Evolutionary conservation across 2,329 filamentous ascomycete genomes (phyloP).

Genomic region (Paraconiothyrium sp.): DNA sequence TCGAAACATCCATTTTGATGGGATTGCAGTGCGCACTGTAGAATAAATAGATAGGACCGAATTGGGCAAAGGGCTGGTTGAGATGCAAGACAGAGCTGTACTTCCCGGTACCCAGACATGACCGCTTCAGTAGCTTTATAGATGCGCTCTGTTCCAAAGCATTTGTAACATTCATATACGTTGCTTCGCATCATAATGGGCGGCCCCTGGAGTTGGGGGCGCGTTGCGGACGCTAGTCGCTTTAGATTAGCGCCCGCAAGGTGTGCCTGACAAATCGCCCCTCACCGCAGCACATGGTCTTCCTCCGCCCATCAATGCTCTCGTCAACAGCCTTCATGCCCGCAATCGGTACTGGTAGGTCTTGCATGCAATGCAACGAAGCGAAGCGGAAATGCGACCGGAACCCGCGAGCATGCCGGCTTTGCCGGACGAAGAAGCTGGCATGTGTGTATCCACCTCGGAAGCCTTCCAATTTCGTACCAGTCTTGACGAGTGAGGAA

Average conservation of each 20-base stretch:
- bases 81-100: no score
- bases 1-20: background rate
- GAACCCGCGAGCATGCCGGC: slow-evolving; percentile 16
- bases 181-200: background rate
- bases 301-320: background rate
- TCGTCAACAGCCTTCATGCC: slow-evolving; percentile 4
- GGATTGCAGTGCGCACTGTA: background rate
- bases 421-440: slow-evolving; percentile 17
- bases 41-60: background rate
- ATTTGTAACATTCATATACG: background rate
- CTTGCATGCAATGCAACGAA: slow-evolving; percentile 17
- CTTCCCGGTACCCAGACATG: no score
- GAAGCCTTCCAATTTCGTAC: slow-evolving; percentile 17
- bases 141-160: background rate
- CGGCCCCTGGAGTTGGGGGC: background rate
- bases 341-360: slow-evolving; percentile 15
- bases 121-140: no score
- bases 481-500: slow-evolving; percentile 5
- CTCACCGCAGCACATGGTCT: background rate
- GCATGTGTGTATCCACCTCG: slow-evolving; percentile 18
- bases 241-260: slow-evolving; percentile 20
- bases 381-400: slow-evolving; percentile 20
- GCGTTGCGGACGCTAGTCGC: slow-evolving; percentile 18
- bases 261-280: background rate
- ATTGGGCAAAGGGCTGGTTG: no score